These are phyloP conservation scores for Phaffia tasmanica DNA, from an alignment of 768 basidiomycete species.

Conservation along the genomic window DNA sequence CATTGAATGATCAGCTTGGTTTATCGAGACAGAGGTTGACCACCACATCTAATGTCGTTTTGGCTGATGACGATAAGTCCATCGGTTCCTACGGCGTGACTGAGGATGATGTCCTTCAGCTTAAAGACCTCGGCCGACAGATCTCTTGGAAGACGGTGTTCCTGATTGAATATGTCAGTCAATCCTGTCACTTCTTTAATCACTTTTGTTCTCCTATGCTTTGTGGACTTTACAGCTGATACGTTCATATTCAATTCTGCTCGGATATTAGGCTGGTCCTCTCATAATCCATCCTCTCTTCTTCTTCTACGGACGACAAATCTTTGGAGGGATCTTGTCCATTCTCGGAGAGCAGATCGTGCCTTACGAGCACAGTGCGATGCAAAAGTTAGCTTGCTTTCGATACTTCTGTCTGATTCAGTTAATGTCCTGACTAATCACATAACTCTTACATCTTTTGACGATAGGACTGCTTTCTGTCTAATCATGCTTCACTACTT, in stretches of 20 bases:
- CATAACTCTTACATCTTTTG: too few species aligned
- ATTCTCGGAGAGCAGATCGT: constrained; percentile 28
- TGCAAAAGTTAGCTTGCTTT: constrained; percentile 52
- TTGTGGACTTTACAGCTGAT: background rate
- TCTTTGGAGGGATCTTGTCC: constrained; percentile 48
- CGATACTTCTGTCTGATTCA: too few species aligned
- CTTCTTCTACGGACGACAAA: constrained; percentile 51
- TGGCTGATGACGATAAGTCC: constrained; percentile 53
- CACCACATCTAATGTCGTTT: constrained; percentile 36
- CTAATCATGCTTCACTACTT: constrained; percentile 76
- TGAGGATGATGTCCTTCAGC: constrained; percentile 54
- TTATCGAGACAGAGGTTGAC: constrained; percentile 61
- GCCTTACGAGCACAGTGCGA: constrained; percentile 56
- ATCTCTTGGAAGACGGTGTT: constrained; percentile 81
- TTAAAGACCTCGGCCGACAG: constrained; percentile 89
- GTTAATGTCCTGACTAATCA: background rate
- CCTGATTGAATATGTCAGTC: constrained; percentile 82
- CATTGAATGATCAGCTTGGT: constrained; percentile 48
- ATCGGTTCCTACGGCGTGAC: constrained; percentile 50
- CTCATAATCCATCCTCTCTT: constrained; percentile 77
- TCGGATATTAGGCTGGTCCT: constrained; percentile 57
- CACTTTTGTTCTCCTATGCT: background rate
- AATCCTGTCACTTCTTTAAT: constrained; percentile 16
- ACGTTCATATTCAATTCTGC: background rate
- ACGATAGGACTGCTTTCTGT: constrained; percentile 36